These are phyloP conservation scores for Cladosporium sp. DNA, from an alignment of 2,329 filamentous ascomycete genomes.

Conservation along the genomic window DNA sequence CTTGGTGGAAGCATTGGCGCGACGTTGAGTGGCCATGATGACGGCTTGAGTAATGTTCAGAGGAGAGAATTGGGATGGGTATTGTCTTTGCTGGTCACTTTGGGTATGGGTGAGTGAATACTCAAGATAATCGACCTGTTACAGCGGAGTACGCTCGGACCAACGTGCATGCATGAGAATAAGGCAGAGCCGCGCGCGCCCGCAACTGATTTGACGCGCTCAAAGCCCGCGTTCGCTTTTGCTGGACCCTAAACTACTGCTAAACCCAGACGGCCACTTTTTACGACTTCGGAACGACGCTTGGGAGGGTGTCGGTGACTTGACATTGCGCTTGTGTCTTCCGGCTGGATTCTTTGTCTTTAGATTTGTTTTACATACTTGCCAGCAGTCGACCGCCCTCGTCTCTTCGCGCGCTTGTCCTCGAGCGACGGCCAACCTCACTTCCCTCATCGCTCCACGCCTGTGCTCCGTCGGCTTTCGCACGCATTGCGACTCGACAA, in stretches of 20 bases:
- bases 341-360: not conserved
- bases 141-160: not conserved
- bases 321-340: no score
- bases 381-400: no score
- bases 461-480: constrained; percentile 1
- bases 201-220: not conserved
- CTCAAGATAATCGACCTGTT: not conserved
- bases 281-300: not conserved
- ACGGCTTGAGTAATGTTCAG: no score
- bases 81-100: not conserved
- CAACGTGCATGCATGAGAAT: not conserved
- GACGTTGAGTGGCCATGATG: constrained; percentile 22
- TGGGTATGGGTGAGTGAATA: no score
- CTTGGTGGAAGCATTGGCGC: constrained; percentile 63
- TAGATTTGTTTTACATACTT: not conserved
- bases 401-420: no score
- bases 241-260: not conserved
- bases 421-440: not conserved
- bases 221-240: constrained; percentile 9
- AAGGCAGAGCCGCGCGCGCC: not conserved
- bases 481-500: not conserved
- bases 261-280: no score
- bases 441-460: not conserved
- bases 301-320: no score
- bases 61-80: not conserved